phyloP scores from a whole-genome alignment of 768 basidiomycete species.

The Auricularia sp. region DNA sequence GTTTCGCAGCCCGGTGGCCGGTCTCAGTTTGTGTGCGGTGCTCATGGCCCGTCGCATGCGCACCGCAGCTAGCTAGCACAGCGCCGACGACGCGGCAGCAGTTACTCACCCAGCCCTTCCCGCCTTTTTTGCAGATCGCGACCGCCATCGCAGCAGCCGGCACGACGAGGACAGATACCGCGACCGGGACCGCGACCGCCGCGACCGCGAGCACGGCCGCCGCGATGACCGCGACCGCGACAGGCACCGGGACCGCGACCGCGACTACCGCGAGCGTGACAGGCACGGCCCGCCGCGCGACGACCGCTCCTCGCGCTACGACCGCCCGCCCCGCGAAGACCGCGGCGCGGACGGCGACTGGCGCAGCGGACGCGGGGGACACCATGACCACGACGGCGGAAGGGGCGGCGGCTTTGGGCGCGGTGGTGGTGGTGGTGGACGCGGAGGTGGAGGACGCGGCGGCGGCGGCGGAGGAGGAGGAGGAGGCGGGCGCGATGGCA shows the following conservation, averaged over 20 bases:
- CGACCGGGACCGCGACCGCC: conserved; percentile 37
- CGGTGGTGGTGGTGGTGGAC: conserved; percentile 22
- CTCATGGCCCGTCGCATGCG: background rate
- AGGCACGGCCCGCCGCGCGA: conserved; percentile 34
- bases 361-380: conserved; percentile 22
- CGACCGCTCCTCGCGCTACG: conserved; percentile 23
- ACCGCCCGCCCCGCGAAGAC: conserved; percentile 25
- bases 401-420: conserved; percentile 19
- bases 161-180: conserved; percentile 26
- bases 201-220: conserved; percentile 42
- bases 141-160: conserved; percentile 35
- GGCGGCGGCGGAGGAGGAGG: conserved; percentile 43
- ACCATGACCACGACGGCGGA: conserved; percentile 5
- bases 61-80: background rate
- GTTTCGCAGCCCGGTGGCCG: conserved; percentile 1
- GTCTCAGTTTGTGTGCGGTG: background rate
- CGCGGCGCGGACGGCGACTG: conserved; percentile 25
- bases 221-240: conserved; percentile 22
- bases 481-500: conserved; percentile 35
- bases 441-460: conserved; percentile 22
- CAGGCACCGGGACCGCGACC: conserved; percentile 33
- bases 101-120: too few relatives aligned
- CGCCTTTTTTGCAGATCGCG: conserved; percentile 11
- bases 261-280: conserved; percentile 31
- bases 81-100: too few relatives aligned